These are phyloP conservation scores for Juglanconis oblonga DNA, from an alignment of 2,329 filamentous ascomycete genomes.

Conservation along the genomic window DNA sequence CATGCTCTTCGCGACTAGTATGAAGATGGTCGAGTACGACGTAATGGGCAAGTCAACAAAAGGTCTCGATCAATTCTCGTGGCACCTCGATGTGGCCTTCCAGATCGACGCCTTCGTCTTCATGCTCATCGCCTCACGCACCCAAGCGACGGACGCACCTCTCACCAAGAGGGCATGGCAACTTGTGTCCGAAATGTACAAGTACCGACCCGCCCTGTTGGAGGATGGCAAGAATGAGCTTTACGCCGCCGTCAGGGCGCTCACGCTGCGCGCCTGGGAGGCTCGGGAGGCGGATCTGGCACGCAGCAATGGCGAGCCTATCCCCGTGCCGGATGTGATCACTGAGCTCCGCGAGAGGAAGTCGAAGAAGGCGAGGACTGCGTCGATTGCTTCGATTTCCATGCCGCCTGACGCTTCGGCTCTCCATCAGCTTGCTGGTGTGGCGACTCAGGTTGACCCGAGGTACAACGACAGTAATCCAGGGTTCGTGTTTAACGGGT, in stretches of 20 bases:
- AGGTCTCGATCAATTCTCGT: constrained; percentile 19
- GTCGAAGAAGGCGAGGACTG: constrained; percentile 7
- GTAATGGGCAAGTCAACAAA: constrained; percentile 15
- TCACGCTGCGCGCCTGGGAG: constrained; percentile 23
- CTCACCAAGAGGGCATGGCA: constrained; percentile 21
- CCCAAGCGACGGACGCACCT: constrained; percentile 15
- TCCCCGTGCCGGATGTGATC: constrained; percentile 8
- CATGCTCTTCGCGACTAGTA: constrained; percentile 21
- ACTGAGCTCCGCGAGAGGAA: constrained; percentile 12
- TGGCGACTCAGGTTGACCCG: constrained; percentile 16
- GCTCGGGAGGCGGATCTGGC: constrained; percentile 18
- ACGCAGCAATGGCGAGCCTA: constrained; percentile 3
- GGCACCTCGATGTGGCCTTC: constrained; percentile 24
- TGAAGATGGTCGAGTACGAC: constrained; percentile 22
- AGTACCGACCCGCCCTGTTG: constrained; percentile 13
- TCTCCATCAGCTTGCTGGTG: constrained; percentile 15
- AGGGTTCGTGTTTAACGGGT: neutral
- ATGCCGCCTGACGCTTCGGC: constrained; percentile 10
- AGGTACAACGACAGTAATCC: constrained; percentile 1
- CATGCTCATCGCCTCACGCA: constrained; percentile 20
- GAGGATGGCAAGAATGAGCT: constrained; percentile 18
- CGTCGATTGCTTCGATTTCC: constrained; percentile 1
- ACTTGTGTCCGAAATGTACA: constrained; percentile 20
- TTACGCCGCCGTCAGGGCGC: constrained; percentile 21
- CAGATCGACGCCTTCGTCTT: constrained; percentile 21